phyloP scores from a whole-genome alignment of 495 filamentous ascomycete species.

The Recurvomyces mirabilis region DNA sequence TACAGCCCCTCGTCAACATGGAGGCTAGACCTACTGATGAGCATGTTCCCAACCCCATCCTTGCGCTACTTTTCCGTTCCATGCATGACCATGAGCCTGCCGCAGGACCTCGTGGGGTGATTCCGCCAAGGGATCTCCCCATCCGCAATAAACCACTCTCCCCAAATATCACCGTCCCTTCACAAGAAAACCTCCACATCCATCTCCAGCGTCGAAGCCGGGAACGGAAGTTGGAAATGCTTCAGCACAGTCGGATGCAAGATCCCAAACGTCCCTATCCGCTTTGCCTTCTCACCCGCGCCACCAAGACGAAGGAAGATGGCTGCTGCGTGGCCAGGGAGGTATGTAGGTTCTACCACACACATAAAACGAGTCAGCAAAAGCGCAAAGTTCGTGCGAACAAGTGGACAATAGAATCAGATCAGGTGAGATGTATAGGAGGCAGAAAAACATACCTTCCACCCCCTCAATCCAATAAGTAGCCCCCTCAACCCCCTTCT shows the following conservation, averaged over 20 bases:
- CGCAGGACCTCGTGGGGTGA: too few relatives aligned
- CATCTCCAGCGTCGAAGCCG: slow-evolving; percentile 88
- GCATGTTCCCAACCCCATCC: too few relatives aligned
- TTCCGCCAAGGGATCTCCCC: too few relatives aligned
- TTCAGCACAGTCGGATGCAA: slow-evolving; percentile 85
- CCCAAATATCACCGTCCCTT: too few relatives aligned
- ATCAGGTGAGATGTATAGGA: too few relatives aligned
- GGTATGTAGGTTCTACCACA: slow-evolving; percentile 67
- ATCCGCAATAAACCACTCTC: too few relatives aligned
- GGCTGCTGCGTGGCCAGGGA: slow-evolving; percentile 75
- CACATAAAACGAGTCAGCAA: neutral
- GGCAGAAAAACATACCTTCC: slow-evolving; percentile 44
- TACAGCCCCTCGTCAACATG: too few relatives aligned
- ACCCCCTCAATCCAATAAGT: slow-evolving; percentile 43
- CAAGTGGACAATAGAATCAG: neutral
- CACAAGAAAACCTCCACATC: slow-evolving; percentile 92
- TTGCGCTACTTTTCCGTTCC: too few relatives aligned
- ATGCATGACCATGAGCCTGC: too few relatives aligned
- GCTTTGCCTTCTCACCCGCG: slow-evolving; percentile 50
- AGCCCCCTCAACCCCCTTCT: slow-evolving; percentile 1
- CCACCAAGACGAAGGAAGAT: slow-evolving; percentile 58
- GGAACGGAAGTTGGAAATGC: slow-evolving; percentile 88
- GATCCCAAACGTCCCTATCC: slow-evolving; percentile 84
- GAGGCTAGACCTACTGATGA: too few relatives aligned
- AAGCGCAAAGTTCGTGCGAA: neutral